A percentile compares a stretch with the other conserved stretches of the same genome.
phyloP scores from a whole-genome alignment of 352 stramenopile species.

The Phytophthora citrophthora region DNA sequence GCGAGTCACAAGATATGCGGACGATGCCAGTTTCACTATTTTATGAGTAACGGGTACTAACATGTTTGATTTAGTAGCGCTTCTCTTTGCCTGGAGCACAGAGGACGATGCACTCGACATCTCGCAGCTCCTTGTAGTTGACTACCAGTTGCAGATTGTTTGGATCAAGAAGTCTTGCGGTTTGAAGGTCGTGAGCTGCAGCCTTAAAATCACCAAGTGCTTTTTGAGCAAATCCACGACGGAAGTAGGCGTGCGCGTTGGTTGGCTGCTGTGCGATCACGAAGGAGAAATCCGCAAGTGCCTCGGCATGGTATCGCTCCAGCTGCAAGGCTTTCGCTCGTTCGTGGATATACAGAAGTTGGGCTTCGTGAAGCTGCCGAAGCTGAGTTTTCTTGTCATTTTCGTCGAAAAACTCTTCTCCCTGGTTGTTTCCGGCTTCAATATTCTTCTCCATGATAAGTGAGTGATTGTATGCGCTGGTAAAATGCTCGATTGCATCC shows the following conservation, averaged over 20 bases:
- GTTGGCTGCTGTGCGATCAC: conserved; percentile 75
- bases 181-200: conserved; percentile 76
- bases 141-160: conserved; percentile 73
- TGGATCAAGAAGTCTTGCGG: conserved; percentile 66
- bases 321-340: conserved; percentile 81
- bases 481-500: conserved; percentile 76
- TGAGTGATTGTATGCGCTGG: conserved; percentile 37
- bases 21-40: conserved; percentile 3
- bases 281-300: conserved; percentile 74
- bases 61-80: conserved; percentile 28
- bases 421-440: conserved; percentile 24
- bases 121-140: conserved; percentile 81
- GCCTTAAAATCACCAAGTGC: conserved; percentile 58
- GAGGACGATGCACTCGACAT: conserved; percentile 76
- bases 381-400: conserved; percentile 23
- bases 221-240: conserved; percentile 79
- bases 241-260: conserved; percentile 86
- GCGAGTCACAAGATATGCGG: conserved; percentile 18
- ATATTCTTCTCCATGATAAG: conserved; percentile 16
- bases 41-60: not conserved
- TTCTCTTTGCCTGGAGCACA: conserved; percentile 73
- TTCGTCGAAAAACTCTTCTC: conserved; percentile 9
- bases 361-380: conserved; percentile 30
- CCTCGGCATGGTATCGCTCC: conserved; percentile 71
- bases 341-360: conserved; percentile 70